Conservation (phyloP, 495 filamentous ascomycete species). For the Penicillium manginii region DNA sequence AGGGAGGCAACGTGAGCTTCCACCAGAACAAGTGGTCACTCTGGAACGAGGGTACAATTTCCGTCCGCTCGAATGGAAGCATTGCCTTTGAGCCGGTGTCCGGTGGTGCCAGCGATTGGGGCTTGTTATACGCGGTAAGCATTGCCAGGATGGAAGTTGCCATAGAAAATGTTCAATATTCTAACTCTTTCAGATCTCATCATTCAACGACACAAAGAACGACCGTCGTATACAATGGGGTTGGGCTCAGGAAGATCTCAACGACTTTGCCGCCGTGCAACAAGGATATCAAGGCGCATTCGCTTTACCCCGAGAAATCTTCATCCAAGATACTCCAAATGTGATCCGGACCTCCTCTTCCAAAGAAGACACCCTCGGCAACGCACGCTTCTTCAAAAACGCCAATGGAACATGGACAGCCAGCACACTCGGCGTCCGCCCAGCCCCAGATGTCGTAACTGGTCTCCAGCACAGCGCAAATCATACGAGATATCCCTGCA, state of each 20-base stretch:
- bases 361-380: background rate
- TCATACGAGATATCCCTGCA: conserved; percentile 14
- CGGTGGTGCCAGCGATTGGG: conserved; percentile 21
- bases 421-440: conserved; percentile 20
- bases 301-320: conserved; percentile 18
- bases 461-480: conserved; percentile 17
- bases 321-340: conserved; percentile 16
- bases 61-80: conserved; percentile 18
- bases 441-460: conserved; percentile 17
- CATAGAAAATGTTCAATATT: background rate
- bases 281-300: conserved; percentile 21
- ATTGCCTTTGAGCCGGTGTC: conserved; percentile 19
- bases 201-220: conserved; percentile 23
- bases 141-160: background rate
- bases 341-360: conserved; percentile 5
- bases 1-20: conserved; percentile 22
- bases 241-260: conserved; percentile 21
- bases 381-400: conserved; percentile 17
- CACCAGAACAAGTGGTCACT: conserved; percentile 21
- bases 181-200: conserved; percentile 7
- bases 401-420: conserved; percentile 20
- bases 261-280: conserved; percentile 19
- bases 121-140: conserved; percentile 22
- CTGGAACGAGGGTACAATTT: conserved; percentile 22
- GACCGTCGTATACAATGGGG: conserved; percentile 25